These are phyloP conservation scores for Auricularia sp. DNA, from an alignment of 768 basidiomycete species.

Conservation along the genomic window DNA sequence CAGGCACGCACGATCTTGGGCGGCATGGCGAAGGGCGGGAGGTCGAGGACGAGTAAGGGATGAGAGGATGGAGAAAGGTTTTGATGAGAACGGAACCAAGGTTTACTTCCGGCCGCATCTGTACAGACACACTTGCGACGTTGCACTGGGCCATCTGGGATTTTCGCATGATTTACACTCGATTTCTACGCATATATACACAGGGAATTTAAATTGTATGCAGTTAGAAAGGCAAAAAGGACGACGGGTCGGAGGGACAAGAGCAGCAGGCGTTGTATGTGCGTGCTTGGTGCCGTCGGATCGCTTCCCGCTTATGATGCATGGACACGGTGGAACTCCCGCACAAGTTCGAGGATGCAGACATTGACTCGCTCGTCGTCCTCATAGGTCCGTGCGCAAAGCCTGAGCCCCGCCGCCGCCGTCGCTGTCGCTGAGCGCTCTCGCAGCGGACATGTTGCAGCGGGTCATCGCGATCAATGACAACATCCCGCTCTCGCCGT, in stretches of 20 bases:
- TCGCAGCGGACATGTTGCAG: constrained; percentile 86
- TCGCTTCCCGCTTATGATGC: background rate
- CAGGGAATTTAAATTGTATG: too few relatives aligned
- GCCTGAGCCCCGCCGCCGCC: constrained; percentile 10
- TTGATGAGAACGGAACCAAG: background rate
- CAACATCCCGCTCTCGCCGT: constrained; percentile 83
- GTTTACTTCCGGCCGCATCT: too few relatives aligned
- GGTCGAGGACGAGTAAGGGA: constrained; percentile 7
- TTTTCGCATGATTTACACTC: too few relatives aligned
- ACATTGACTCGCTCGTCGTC: constrained; percentile 71
- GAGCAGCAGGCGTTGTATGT: background rate
- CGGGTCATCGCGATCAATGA: constrained; percentile 95
- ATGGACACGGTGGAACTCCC: constrained; percentile 44
- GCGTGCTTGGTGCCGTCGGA: background rate
- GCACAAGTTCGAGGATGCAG: constrained; percentile 71
- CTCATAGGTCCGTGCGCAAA: constrained; percentile 62
- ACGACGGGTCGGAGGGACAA: too few relatives aligned
- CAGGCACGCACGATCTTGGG: constrained; percentile 57
- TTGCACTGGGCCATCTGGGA: too few relatives aligned
- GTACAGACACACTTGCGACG: too few relatives aligned
- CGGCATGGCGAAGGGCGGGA: constrained; percentile 42
- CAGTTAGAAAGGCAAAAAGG: too few relatives aligned
- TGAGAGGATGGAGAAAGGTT: background rate
- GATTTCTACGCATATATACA: too few relatives aligned
- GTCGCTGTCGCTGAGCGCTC: constrained; percentile 4